These are phyloP conservation scores for Panicum virgatum DNA, from an alignment of 202 grass and related monocot species.

Conservation along the genomic window DNA sequence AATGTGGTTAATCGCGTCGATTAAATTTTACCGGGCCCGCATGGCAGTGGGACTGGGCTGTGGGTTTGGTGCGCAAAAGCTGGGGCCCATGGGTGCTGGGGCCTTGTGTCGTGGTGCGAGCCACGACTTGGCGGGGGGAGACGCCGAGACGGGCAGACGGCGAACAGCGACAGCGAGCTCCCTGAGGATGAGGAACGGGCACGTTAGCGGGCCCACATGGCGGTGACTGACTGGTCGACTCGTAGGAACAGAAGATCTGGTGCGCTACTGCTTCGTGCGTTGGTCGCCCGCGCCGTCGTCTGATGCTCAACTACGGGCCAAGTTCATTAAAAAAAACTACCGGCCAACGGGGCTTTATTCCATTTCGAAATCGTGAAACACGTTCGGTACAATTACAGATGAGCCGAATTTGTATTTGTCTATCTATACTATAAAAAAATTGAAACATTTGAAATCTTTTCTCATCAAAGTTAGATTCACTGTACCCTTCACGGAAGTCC, in stretches of 20 bases:
- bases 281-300: neutral
- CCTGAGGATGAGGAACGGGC: neutral
- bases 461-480: too few species aligned
- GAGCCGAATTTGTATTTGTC: too few species aligned
- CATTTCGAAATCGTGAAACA: neutral
- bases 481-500: too few species aligned
- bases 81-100: too few species aligned
- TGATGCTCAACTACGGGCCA: neutral
- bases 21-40: neutral
- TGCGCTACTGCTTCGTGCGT: neutral
- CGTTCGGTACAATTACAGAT: neutral
- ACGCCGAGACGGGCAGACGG: too few species aligned
- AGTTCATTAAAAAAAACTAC: too few species aligned
- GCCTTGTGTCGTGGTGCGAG: neutral
- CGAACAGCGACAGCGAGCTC: neutral
- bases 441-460: too few species aligned
- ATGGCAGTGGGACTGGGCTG: neutral
- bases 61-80: neutral
- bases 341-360: too few species aligned
- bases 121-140: neutral
- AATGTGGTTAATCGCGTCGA: neutral
- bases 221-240: neutral
- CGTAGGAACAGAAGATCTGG: neutral
- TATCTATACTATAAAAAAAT: too few species aligned
- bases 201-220: slow-evolving; percentile 8